Base-by-base conservation (phyloP, 148 eudicot genomes). In the Dianthus caryophyllus region DNA sequence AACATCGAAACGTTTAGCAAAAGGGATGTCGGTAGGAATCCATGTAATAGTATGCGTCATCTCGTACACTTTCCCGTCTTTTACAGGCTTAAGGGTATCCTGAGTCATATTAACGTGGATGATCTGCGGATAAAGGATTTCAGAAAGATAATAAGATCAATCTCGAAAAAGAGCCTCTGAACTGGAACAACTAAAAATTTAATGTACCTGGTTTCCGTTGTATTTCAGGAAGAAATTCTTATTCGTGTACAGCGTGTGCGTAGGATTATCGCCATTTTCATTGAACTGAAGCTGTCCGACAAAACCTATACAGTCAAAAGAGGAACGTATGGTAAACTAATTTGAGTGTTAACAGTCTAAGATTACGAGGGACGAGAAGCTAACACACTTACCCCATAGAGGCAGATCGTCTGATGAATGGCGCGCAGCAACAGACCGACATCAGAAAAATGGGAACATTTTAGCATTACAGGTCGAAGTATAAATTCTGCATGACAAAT, bases 101-200 rank as follows among this genome's bases (percentile, higher is more conserved):
- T 87, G 96, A 67, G 95, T 87, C 75, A 93, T 85, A 75, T 93
- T 93, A 65, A 89, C 98, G 77, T 93, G 96, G 77, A 93, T 93
- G 57, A 93, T 89, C 98, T 93, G 90, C 79, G 57, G 65, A 48
- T n/a, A n/a, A n/a, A n/a, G n/a, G n/a, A n/a, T n/a, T n/a, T n/a
- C n/a, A 30, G 58, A 27, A 39, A 69, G 21, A 64, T 25, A 33
- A 49, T 39, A 26, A 43, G 22, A 43, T 20, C 25, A 44, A 31
- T 5, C 30, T 29, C 65, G 14, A 10, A 17, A 22, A 7, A 48
- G 44, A 24, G 57, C 27, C 54, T 27, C n/a, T n/a, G n/a, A n/a
- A n/a, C n/a, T n/a, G n/a, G n/a, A n/a, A n/a, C n/a, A n/a, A n/a
- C n/a, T n/a, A n/a, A n/a, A n/a, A n/a, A 52, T 16, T 6, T 9